Base-by-base conservation (phyloP, 257 asterid species). In the Anisodus acutangulus region DNA sequence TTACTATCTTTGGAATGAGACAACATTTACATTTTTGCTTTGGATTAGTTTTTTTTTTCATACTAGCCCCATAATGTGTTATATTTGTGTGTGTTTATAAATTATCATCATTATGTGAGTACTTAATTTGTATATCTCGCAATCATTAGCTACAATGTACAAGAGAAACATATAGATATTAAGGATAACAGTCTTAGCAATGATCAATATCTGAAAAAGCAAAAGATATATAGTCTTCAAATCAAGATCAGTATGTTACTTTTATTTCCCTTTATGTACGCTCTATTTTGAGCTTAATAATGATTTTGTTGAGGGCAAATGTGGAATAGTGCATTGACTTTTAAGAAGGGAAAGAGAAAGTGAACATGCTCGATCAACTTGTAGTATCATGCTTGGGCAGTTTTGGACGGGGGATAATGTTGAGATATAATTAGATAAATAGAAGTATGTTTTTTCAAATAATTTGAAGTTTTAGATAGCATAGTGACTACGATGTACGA, bases 271-370 rank as follows among this genome's bases (percentile, higher is more conserved):
- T 4, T 12, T 54, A 51, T 76, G 10, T 26, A 51, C 26, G 13
- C 63, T 51, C 81, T 76, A 53, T 22, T 51, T 76, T 76, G 63
- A 43, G 4, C 13, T 26, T 76, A 51, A 51, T 76, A 51, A 51
- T 51, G 63, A 51, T 26, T 51, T 49, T 26, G 63, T 76, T 76
- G 81, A 76, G 15, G 9, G 22, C 63, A 51, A 51, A 76, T 51
- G 47, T 17, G 15, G 37, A 71, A 43, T 70, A 70, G 60, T 49
- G 83, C 87, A 87, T 87, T 84, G 90, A 86, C 88, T 82, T 82
- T 88, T 71, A 85, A 84, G 11, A 55, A 82, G 80, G 74, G n/a
- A 68, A 69, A 41, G 53, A 60, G 41, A 12, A 79, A 47, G n/a
- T 8, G 71, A 81, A 12, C n/a, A 31, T 71, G 37, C 11, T 43